Base-by-base conservation (phyloP, 192 early-diverging fungal genomes). In the Phlyctochytrium planicorne region DNA sequence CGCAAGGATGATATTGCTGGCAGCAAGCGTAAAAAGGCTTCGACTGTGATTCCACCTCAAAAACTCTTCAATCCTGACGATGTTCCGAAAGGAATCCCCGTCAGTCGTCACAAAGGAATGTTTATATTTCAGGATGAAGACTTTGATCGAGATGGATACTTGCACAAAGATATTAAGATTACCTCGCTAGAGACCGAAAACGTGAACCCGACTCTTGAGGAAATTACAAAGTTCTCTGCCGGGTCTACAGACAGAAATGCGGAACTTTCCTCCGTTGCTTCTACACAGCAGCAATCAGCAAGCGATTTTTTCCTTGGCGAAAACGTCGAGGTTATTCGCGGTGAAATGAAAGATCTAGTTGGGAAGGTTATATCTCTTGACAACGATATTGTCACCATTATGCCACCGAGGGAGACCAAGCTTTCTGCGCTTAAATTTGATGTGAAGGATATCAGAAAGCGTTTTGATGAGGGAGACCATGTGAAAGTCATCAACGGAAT, bases 401-500 rank as follows among this genome's bases (percentile, higher is more conserved):
- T 72, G 20, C 86, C 91, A 2, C 33, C 31, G 2, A 36, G 61
- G 23, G 62, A 24, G 14, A 30, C 6, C 17, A 32, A 66, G 30
- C 50, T 64, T 31, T 30, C 36, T 24, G 71, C 52, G 29, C 27
- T 65, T 31, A 37, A 57, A 23, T 65, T 68, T 53, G 57, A 77
- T 63, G 69, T 74, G 6, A 76, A 78, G 16, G 90, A 95, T 70
- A 80, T 99, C 31, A 83, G 90, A 56, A 99, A 99, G 78, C 83
- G 89, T n/a, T 99, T 98, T 70, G 70, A 78, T 25, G 79, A 87
- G 20, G 97, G 97, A 64, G 94, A 99, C 72, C 93, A 97, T 65
- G 97, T 98, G 61, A 88, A 92, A 74, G 95, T 99, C 31, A 84
- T 92, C 34, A 87, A 90, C 36, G 97, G 97, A 29, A 83, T 87